Percentiles rank a stretch among this genome's conserved stretches.
These are phyloP conservation scores for Metschnikowia dekortorum DNA, from an alignment of 805 yeast genomes.

Conservation along the genomic window DNA sequence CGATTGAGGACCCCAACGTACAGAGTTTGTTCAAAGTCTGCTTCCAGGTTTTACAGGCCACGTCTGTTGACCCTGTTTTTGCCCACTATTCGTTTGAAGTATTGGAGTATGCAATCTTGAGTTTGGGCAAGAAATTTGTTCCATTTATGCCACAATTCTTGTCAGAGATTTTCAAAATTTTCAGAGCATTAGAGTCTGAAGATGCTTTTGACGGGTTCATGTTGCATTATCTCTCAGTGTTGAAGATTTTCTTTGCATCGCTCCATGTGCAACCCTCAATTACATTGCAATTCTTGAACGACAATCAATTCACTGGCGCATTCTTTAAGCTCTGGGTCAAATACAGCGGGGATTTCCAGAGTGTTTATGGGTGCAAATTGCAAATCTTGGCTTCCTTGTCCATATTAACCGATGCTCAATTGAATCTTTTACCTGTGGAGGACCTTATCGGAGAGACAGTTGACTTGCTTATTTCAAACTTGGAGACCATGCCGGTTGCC, in stretches of 20 bases:
- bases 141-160: constrained; percentile 29
- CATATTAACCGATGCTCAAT: constrained; percentile 29
- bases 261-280: constrained; percentile 35
- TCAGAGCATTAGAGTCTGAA: constrained; percentile 29
- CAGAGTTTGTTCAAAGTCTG: constrained; percentile 35
- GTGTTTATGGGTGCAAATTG: constrained; percentile 53
- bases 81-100: constrained; percentile 38
- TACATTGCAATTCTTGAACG: constrained; percentile 34
- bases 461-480: constrained; percentile 37
- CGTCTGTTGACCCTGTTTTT: constrained; percentile 36
- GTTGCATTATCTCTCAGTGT: constrained; percentile 39
- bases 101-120: constrained; percentile 31
- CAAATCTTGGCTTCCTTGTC: constrained; percentile 46
- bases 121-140: constrained; percentile 28
- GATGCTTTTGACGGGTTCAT: constrained; percentile 43
- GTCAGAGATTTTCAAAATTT: constrained; percentile 34
- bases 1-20: constrained; percentile 37
- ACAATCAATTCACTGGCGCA: constrained; percentile 32
- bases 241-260: constrained; percentile 41
- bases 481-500: constrained; percentile 46
- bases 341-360: constrained; percentile 42
- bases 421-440: constrained; percentile 25
- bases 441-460: constrained; percentile 35
- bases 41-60: constrained; percentile 31
- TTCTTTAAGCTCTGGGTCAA: constrained; percentile 48